These are phyloP conservation scores for Jacaranda copaia DNA, from an alignment of 257 asterid genomes.

Conservation along the genomic window DNA sequence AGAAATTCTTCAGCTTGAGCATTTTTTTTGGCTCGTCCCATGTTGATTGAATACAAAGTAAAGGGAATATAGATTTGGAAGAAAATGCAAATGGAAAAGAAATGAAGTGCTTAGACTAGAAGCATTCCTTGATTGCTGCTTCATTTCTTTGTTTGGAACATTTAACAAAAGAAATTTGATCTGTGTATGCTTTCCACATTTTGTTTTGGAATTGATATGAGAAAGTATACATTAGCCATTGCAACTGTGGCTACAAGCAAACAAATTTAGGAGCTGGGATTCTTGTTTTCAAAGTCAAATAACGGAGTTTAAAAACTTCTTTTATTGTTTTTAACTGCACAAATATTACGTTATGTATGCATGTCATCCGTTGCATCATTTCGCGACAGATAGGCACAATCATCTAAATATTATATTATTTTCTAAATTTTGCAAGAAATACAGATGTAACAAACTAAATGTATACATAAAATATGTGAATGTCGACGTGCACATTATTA, in stretches of 20 bases:
- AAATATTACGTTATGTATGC: background rate
- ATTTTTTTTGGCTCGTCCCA: slow-evolving; percentile 47
- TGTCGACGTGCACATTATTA: too few relatives aligned
- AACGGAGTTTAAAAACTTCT: too few relatives aligned
- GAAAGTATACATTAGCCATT: background rate
- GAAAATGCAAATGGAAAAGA: slow-evolving; percentile 4
- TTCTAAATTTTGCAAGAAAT: too few relatives aligned
- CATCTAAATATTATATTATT: too few relatives aligned
- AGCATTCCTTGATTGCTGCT: background rate
- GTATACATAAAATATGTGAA: too few relatives aligned
- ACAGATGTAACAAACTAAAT: too few relatives aligned
- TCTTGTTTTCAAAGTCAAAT: background rate
- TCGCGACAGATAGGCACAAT: too few relatives aligned
- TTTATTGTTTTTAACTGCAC: too few relatives aligned
- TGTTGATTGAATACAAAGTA: slow-evolving; percentile 39
- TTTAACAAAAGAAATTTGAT: background rate
- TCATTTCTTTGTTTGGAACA: slow-evolving; percentile 20
- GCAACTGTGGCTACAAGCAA: background rate
- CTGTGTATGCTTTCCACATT: background rate
- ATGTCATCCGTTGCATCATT: too few relatives aligned
- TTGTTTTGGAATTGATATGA: background rate
- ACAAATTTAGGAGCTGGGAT: slow-evolving; percentile 6
- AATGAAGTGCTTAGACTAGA: slow-evolving; percentile 15
- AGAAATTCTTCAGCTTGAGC: slow-evolving; percentile 41
- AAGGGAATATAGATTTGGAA: background rate